Evolutionary conservation across 164 flowering plant genomes (phyloP).

Genomic region (Nelumbo lutea): DNA sequence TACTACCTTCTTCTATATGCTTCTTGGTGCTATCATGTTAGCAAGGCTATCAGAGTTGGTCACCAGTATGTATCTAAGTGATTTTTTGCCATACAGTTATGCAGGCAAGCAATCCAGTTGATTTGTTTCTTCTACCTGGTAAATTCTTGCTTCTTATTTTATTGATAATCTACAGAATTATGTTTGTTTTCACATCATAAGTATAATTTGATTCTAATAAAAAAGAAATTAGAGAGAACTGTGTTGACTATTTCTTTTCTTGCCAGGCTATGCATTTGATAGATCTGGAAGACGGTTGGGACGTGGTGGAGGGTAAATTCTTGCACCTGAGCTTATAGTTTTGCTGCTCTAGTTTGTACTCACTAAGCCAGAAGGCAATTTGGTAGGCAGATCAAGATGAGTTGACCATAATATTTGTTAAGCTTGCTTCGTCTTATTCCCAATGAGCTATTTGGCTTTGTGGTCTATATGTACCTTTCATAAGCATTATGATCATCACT

Average conservation of each 20-base stretch:
- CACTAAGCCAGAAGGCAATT: neutral
- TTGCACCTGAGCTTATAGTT: neutral
- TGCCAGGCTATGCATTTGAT: constrained; percentile 90
- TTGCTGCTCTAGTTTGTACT: neutral
- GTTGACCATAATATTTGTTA: neutral
- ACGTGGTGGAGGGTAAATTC: constrained; percentile 93
- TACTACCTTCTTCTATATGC: neutral
- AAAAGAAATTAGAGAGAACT: neutral
- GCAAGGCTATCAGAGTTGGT: neutral
- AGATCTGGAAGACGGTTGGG: constrained; percentile 90
- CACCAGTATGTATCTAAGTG: constrained; percentile 10
- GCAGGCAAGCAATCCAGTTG: constrained; percentile 81
- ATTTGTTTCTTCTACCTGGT: constrained; percentile 88
- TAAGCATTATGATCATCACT: neutral
- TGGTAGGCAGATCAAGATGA: neutral
- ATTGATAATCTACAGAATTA: neutral
- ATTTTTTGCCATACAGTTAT: constrained; percentile 54
- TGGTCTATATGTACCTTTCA: too few relatives aligned
- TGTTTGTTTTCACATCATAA: neutral
- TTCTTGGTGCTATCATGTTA: neutral
- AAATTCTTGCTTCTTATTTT: constrained; percentile 9
- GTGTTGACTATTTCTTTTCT: neutral
- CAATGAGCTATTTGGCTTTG: too few relatives aligned
- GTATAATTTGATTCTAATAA: neutral
- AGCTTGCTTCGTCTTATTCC: neutral